Conservation (phyloP, 78 protist species). For the Creolimax fragrantissima region DNA sequence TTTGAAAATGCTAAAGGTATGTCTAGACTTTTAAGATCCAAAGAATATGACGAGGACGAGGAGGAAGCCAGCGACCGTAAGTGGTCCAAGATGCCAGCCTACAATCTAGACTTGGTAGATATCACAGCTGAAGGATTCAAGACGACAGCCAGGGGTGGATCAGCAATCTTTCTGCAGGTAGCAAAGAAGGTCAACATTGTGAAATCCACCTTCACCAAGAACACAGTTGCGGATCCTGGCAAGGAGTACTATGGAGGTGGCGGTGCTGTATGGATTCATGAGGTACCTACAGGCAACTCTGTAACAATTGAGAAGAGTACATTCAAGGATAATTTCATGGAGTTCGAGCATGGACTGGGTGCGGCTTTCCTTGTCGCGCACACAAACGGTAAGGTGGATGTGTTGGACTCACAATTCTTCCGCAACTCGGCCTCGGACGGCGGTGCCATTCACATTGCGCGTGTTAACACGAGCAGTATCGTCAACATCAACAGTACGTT, state of each 20-base stretch:
- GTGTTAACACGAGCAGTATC: background rate
- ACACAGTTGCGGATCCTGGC: background rate
- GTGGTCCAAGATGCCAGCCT: background rate
- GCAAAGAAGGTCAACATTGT: background rate
- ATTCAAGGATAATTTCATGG: background rate
- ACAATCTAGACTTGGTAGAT: background rate
- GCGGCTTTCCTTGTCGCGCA: background rate
- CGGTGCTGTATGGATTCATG: constrained; percentile 2
- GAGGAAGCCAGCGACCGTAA: background rate
- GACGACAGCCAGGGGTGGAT: constrained; percentile 3
- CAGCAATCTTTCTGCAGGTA: background rate
- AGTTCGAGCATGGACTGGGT: background rate
- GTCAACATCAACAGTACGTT: background rate
- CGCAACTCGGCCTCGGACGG: background rate
- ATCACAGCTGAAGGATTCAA: background rate
- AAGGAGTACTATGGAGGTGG: constrained; percentile 5
- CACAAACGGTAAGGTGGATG: background rate
- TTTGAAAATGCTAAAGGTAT: background rate
- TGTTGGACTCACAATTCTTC: background rate
- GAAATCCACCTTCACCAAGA: background rate
- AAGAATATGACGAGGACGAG: background rate
- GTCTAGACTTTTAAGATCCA: background rate
- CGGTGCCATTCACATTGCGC: background rate
- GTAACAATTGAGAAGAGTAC: background rate
- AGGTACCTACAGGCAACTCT: background rate